Conservation (phyloP, 1,284 basidiomycete genomes). For the Boletellus deceptivus region DNA sequence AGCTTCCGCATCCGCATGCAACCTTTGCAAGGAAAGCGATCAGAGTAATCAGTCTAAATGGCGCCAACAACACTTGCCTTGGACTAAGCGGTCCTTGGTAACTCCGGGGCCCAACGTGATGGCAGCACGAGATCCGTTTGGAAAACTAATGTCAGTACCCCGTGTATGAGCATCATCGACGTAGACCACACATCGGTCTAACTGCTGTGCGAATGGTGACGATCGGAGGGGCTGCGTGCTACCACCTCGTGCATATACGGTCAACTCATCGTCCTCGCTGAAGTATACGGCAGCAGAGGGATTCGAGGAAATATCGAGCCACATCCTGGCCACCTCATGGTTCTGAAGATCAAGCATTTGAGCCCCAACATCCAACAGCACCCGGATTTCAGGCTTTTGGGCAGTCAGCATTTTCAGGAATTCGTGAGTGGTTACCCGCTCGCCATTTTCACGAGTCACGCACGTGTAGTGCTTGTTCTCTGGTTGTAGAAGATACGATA, state of each 20-base stretch:
- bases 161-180: slow-evolving; percentile 56
- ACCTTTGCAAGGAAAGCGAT: slow-evolving; percentile 26
- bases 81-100: slow-evolving; percentile 52
- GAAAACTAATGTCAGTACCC: slow-evolving; percentile 39
- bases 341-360: slow-evolving; percentile 55
- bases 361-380: slow-evolving; percentile 56
- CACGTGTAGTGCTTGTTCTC: slow-evolving; percentile 45
- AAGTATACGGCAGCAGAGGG: slow-evolving; percentile 49
- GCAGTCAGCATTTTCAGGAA: slow-evolving; percentile 37
- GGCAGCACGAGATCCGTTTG: slow-evolving; percentile 42
- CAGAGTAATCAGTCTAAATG: neutral
- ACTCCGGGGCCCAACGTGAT: slow-evolving; percentile 55
- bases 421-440: slow-evolving; percentile 27
- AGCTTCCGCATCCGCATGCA: slow-evolving; percentile 54
- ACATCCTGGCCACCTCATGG: slow-evolving; percentile 37
- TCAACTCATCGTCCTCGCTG: slow-evolving; percentile 42
- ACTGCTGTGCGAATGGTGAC: slow-evolving; percentile 43
- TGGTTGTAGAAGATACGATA: slow-evolving; percentile 41
- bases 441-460: slow-evolving; percentile 18
- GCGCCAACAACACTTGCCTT: slow-evolving; percentile 38
- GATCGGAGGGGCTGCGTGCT: slow-evolving; percentile 38
- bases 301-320: slow-evolving; percentile 37
- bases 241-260: slow-evolving; percentile 41
- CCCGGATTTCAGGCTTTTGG: slow-evolving; percentile 39
- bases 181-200: slow-evolving; percentile 49